Base-by-base conservation (phyloP, 257 asterid genomes). In the Solanum chilense region DNA sequence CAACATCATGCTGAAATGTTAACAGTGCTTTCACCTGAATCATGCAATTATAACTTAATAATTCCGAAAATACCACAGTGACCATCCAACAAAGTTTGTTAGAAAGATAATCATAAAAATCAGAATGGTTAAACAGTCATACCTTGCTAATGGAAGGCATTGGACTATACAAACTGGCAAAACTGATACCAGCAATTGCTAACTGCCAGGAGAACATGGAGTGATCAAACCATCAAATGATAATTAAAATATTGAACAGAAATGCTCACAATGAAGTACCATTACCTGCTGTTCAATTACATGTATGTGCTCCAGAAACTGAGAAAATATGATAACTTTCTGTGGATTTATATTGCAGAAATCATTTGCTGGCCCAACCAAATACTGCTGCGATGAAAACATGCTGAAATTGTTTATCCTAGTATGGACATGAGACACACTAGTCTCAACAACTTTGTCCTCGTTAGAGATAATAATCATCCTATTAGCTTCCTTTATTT, bases 261-360 rank as follows among this genome's bases (percentile, higher is more conserved):
- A 80, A 85, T 52, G 62, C 87, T 27, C 85, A 83, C 68, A 86
- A 25, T 86, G 41, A 87, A 44, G 66, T 82, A 89, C 85, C 73
- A 58, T 86, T 93, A 97, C 99, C 98, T 96, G 99, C 89, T 97
- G 95, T 84, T 95, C 98, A 87, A 97, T 96, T 88, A 95, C 90
- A 92, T 96, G 97, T 90, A 97, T 97, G 90, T 97, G 99, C 88
- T 96, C 99, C 89, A 97, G 98, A 92, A 97, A 97, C 93, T 97
- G 99, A 84, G 99, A 97, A 87, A 95, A 97, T 89, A 97, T 90
- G 86, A 97, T 93, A 90, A 96, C 99, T 92, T 96, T 97, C 90
- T 93, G 99, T 16, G 91, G 85, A 75, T 87, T 83, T 52, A 27
- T 62, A 87, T 66, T 87, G 90, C 89, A 75, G 78, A 85, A 62